These are phyloP conservation scores for Gillenia trifoliata DNA, from an alignment of 306 rosid species.

Conservation along the genomic window DNA sequence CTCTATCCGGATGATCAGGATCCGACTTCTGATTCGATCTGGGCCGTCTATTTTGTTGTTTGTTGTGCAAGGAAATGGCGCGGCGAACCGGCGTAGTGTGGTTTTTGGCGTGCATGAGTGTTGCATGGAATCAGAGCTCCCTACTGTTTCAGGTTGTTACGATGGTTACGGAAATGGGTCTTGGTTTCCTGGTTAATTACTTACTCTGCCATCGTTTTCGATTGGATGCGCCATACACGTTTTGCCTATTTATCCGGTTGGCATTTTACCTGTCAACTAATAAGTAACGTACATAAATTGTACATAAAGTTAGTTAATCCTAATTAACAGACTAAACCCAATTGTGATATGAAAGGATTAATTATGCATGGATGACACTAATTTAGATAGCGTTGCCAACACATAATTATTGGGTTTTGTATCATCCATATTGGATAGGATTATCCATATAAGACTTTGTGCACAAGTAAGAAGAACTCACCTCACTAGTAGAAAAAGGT, in stretches of 20 bases:
- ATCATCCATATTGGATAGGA: too few species aligned
- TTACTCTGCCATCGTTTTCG: background rate
- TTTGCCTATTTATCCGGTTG: background rate
- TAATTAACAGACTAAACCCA: too few species aligned
- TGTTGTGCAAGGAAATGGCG: background rate
- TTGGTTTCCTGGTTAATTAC: background rate
- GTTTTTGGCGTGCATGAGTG: background rate
- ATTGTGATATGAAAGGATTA: too few species aligned
- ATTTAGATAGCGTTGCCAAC: too few species aligned
- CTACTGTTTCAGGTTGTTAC: slow-evolving; percentile 1
- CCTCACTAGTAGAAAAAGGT: too few species aligned
- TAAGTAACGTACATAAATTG: background rate
- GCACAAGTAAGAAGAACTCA: too few species aligned
- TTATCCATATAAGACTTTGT: too few species aligned
- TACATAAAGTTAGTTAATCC: too few species aligned
- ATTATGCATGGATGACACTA: too few species aligned
- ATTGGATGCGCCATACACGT: background rate
- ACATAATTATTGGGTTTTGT: too few species aligned
- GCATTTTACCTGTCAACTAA: background rate
- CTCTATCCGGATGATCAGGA: background rate
- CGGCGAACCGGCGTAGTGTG: too few species aligned
- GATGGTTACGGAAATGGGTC: background rate
- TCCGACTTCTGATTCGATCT: background rate
- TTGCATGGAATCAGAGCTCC: background rate
- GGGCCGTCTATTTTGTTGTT: background rate